Conservation (phyloP, 2,329 filamentous ascomycete species). For the Cladosporium sphaerospermum region DNA sequence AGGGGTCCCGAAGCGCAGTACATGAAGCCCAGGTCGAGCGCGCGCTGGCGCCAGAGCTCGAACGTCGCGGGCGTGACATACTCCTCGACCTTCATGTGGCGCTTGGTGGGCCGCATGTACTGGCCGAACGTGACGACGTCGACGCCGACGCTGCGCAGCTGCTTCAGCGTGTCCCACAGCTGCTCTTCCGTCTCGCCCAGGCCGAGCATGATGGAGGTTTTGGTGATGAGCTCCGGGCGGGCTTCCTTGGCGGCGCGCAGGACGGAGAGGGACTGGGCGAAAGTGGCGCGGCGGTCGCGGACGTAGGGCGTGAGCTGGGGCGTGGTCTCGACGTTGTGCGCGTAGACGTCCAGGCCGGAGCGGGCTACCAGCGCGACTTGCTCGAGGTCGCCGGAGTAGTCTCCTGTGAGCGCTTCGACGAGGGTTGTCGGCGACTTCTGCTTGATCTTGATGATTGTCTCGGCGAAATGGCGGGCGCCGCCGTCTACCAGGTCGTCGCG, state of each 20-base stretch:
- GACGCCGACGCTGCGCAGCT: conserved; percentile 72
- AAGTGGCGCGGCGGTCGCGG: conserved; percentile 81
- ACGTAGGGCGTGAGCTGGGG: conserved; percentile 86
- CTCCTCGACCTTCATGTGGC: conserved; percentile 93
- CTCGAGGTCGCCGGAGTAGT: conserved; percentile 77
- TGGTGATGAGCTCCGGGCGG: conserved; percentile 78
- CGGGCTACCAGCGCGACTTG: conserved; percentile 79
- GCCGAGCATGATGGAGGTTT: conserved; percentile 96
- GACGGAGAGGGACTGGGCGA: conserved; percentile 76
- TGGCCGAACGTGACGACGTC: conserved; percentile 99
- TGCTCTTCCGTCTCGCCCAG: conserved; percentile 87
- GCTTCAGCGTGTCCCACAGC: conserved; percentile 71
- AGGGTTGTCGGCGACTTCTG: conserved; percentile 62
- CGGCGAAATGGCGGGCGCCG: conserved; percentile 81
- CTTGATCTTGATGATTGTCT: conserved; percentile 93
- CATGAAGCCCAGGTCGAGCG: conserved; percentile 90
- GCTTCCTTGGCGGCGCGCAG: conserved; percentile 75
- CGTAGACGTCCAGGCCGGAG: conserved; percentile 90
- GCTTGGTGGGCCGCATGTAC: conserved; percentile 98
- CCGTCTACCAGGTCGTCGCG: conserved; percentile 87
- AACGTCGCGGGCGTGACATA: conserved; percentile 91
- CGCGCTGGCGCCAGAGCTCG: conserved; percentile 82
- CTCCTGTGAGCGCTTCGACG: conserved; percentile 80
- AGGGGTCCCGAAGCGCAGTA: conserved; percentile 93
- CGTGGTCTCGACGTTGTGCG: conserved; percentile 94